phyloP scores from a whole-genome alignment of 1,284 basidiomycete species.

The Pascua guehoae region DNA sequence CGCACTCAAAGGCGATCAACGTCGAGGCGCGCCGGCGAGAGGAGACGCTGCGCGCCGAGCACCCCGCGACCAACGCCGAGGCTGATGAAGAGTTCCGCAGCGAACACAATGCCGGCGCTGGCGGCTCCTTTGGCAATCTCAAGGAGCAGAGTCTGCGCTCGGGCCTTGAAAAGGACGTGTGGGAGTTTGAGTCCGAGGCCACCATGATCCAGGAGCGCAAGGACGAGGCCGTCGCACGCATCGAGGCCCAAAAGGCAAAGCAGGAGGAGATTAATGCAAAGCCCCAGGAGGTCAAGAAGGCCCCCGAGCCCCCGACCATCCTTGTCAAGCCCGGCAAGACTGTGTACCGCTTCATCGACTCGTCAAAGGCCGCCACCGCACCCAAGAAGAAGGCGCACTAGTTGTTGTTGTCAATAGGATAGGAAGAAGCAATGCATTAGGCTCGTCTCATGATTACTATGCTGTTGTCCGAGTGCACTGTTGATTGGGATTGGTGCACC shows the following conservation, averaged over 20 bases:
- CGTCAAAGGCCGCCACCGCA: not conserved
- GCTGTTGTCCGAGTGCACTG: no score
- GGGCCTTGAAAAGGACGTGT: constrained; percentile 37
- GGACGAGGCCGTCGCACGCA: constrained; percentile 1
- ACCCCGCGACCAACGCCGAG: constrained; percentile 35
- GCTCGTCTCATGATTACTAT: no score
- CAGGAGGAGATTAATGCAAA: constrained; percentile 1
- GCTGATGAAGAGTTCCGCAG: constrained; percentile 38
- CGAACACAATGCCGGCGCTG: constrained; percentile 27
- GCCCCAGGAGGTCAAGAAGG: not conserved
- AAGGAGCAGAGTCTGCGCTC: constrained; percentile 2
- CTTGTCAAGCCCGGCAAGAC: constrained; percentile 3
- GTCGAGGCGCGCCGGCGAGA: constrained; percentile 6
- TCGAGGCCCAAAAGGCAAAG: constrained; percentile 6
- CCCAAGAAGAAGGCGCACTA: no score
- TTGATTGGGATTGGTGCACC: no score
- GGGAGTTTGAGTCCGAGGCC: constrained; percentile 40
- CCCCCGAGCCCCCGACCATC: constrained; percentile 2
- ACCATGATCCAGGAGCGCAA: constrained; percentile 17
- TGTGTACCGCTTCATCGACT: constrained; percentile 22
- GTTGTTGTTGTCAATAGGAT: no score
- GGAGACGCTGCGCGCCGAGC: constrained; percentile 22
- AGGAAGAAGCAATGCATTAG: no score
- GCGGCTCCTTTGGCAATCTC: constrained; percentile 34
- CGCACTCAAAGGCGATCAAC: constrained; percentile 14